These are phyloP conservation scores for Leptomonas seymouri DNA, from an alignment of 208 protist species.

Conservation along the genomic window DNA sequence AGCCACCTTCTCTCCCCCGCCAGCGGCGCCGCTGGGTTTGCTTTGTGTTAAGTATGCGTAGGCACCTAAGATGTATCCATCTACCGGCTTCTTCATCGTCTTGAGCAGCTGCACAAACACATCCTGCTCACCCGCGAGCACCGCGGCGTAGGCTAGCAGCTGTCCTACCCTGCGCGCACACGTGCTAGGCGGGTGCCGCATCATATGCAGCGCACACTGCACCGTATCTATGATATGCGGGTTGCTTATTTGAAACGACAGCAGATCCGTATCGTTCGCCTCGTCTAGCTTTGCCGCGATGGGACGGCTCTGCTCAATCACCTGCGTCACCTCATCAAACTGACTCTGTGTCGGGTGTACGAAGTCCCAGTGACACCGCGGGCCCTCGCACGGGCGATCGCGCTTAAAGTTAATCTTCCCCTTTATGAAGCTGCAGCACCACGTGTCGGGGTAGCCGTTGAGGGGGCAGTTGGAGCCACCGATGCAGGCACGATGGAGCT, in stretches of 20 bases:
- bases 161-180: conserved; percentile 74
- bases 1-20: conserved; percentile 16
- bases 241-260: conserved; percentile 78
- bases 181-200: conserved; percentile 72
- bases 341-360: conserved; percentile 77
- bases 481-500: conserved; percentile 85
- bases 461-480: conserved; percentile 84
- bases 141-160: conserved; percentile 81
- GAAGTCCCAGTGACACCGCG: conserved; percentile 86
- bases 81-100: conserved; percentile 91
- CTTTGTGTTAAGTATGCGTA: conserved; percentile 77
- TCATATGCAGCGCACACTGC: conserved; percentile 89
- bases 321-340: conserved; percentile 87
- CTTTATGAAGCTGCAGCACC: conserved; percentile 92
- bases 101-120: conserved; percentile 90
- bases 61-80: conserved; percentile 84
- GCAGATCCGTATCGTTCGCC: conserved; percentile 66
- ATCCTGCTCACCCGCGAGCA: conserved; percentile 71
- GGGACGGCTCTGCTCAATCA: conserved; percentile 80
- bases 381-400: conserved; percentile 89
- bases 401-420: conserved; percentile 93
- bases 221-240: conserved; percentile 85
- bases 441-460: conserved; percentile 86
- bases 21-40: conserved; percentile 39
- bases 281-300: conserved; percentile 85